A percentile compares a stretch with the other conserved stretches of the same genome.
phyloP scores from a whole-genome alignment of 768 basidiomycete genomes.

The Austroboletus eburneus region DNA sequence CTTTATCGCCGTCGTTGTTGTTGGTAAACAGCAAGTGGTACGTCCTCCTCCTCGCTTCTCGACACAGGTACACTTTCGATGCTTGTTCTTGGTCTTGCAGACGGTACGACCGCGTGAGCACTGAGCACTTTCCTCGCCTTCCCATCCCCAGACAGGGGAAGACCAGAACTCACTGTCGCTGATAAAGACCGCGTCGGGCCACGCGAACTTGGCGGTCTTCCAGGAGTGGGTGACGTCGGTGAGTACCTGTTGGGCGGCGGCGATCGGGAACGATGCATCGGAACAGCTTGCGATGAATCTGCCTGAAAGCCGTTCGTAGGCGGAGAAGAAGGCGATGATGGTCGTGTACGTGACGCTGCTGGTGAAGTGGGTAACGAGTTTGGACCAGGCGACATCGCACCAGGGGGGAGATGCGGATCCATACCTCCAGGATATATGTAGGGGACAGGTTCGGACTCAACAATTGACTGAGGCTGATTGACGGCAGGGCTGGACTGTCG shows the following conservation, averaged over 20 bases:
- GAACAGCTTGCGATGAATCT: slow-evolving; percentile 26
- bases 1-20: slow-evolving; percentile 58
- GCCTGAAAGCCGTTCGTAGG: slow-evolving; percentile 20
- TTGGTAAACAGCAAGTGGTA: slow-evolving; percentile 77
- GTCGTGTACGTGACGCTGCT: slow-evolving; percentile 20
- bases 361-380: slow-evolving; percentile 21
- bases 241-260: slow-evolving; percentile 47
- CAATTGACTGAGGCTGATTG: slow-evolving; percentile 27
- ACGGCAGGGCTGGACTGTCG: slow-evolving; percentile 25
- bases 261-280: slow-evolving; percentile 47
- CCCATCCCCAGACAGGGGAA: slow-evolving; percentile 40
- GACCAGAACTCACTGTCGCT: slow-evolving; percentile 50
- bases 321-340: slow-evolving; percentile 34
- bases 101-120: slow-evolving; percentile 50
- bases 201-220: slow-evolving; percentile 29
- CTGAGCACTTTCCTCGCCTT: slow-evolving; percentile 62
- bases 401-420: slow-evolving; percentile 49
- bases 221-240: slow-evolving; percentile 23
- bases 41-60: slow-evolving; percentile 66
- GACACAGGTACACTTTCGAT: slow-evolving; percentile 30
- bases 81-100: slow-evolving; percentile 40
- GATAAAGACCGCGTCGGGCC: slow-evolving; percentile 66
- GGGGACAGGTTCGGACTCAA: slow-evolving; percentile 27
- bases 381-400: slow-evolving; percentile 46
- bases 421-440: slow-evolving; percentile 26